Evolutionary conservation across 331 rosid genomes (phyloP).

Genomic region (Acacia concinna): DNA sequence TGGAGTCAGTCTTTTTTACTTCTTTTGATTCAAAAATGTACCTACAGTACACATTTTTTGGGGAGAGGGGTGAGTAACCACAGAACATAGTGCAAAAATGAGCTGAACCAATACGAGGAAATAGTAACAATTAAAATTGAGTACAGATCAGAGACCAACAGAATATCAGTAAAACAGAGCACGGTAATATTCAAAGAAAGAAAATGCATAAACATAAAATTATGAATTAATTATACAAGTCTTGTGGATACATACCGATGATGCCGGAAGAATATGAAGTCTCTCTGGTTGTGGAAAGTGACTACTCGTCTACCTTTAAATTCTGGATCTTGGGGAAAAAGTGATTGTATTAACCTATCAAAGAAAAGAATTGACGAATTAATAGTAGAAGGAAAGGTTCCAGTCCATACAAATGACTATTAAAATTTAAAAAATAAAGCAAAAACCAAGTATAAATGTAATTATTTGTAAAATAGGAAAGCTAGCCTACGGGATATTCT

Average conservation of each 20-base stretch:
- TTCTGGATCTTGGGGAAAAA: slow-evolving; percentile 89
- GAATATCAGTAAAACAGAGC: neutral
- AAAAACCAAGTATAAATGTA: neutral
- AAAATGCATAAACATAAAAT: neutral
- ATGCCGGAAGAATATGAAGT: slow-evolving; percentile 90
- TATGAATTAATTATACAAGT: neutral
- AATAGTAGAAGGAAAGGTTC: slow-evolving; percentile 8
- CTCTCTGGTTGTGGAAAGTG: slow-evolving; percentile 95
- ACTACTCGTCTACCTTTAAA: slow-evolving; percentile 85
- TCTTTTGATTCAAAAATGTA: slow-evolving; percentile 85
- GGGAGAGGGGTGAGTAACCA: slow-evolving; percentile 43
- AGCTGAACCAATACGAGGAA: neutral
- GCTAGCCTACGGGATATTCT: neutral
- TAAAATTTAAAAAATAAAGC: neutral
- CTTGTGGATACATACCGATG: slow-evolving; percentile 59
- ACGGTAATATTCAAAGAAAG: neutral
- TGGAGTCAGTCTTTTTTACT: slow-evolving; percentile 47
- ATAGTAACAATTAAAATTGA: neutral
- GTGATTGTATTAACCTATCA: slow-evolving; percentile 72
- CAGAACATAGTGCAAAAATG: neutral
- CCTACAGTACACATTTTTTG: slow-evolving; percentile 36
- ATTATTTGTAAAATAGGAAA: slow-evolving; percentile 12
- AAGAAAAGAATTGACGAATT: neutral
- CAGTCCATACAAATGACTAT: slow-evolving; percentile 21
- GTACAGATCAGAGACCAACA: neutral